These are phyloP conservation scores for Mucor sp. DNA, from an alignment of 371 early-diverging fungal species.

Conservation along the genomic window DNA sequence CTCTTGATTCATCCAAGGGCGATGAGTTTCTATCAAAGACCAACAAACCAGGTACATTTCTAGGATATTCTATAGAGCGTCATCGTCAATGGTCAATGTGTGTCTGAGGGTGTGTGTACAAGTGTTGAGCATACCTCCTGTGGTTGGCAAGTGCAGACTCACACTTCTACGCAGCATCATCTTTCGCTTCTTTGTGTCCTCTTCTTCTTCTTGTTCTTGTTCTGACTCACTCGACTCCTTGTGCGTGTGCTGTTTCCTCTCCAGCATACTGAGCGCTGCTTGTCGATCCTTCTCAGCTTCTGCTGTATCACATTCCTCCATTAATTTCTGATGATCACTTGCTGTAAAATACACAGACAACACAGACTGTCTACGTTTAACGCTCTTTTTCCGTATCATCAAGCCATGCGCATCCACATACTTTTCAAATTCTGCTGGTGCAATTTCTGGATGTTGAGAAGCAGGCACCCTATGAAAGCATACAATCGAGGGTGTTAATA, in stretches of 20 bases:
- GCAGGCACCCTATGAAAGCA: conserved; percentile 56
- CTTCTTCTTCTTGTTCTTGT: not conserved
- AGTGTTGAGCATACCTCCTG: conserved; percentile 32
- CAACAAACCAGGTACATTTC: conserved; percentile 39
- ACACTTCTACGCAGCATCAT: conserved; percentile 45
- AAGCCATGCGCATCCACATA: conserved; percentile 48
- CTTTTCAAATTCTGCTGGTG: conserved; percentile 60
- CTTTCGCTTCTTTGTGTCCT: conserved; percentile 17
- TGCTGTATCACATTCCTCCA: conserved; percentile 19
- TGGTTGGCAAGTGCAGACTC: conserved; percentile 43
- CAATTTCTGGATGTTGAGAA: conserved; percentile 63
- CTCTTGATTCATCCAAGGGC: conserved; percentile 47
- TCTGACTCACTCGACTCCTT: too few relatives aligned
- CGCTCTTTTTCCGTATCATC: conserved; percentile 30
- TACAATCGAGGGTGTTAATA: not conserved
- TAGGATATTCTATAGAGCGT: conserved; percentile 2
- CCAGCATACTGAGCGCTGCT: conserved; percentile 1
- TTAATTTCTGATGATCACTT: conserved; percentile 35
- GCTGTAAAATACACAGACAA: conserved; percentile 53
- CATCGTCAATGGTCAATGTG: not conserved
- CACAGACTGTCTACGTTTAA: conserved; percentile 49
- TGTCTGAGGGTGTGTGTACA: not conserved
- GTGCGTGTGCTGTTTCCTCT: not conserved
- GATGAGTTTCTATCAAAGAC: conserved; percentile 56
- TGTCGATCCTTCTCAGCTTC: not conserved